A percentile compares a stretch with the other conserved stretches of the same genome.
phyloP scores from a whole-genome alignment of 169 alveolate species.

The Eimeria necatrix region DNA sequence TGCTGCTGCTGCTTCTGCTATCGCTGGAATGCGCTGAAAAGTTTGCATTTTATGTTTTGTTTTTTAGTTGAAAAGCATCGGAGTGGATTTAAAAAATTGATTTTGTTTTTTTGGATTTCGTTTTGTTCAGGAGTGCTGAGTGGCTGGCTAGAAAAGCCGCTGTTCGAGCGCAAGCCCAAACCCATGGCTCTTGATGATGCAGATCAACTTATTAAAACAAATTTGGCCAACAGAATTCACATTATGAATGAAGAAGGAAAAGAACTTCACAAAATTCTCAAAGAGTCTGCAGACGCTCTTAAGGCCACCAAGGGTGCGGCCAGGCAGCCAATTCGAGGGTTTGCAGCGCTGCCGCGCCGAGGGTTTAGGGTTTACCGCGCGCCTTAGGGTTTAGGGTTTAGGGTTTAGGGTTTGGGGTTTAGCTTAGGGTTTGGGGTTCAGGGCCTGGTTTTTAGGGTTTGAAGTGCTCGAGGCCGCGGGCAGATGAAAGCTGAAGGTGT shows the following conservation, averaged over 20 bases:
- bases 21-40: too few relatives aligned
- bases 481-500: too few relatives aligned
- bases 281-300: slow-evolving; percentile 94
- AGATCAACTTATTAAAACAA: slow-evolving; percentile 89
- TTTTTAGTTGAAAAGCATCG: too few relatives aligned
- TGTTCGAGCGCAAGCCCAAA: slow-evolving; percentile 90
- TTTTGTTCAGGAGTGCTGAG: slow-evolving; percentile 84
- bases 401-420: too few relatives aligned
- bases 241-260: slow-evolving; percentile 91
- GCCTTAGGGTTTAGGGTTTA: too few relatives aligned
- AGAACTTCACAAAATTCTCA: slow-evolving; percentile 92
- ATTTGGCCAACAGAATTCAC: slow-evolving; percentile 84
- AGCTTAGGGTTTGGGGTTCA: too few relatives aligned
- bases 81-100: too few relatives aligned
- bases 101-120: neutral
- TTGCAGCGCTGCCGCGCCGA: too few relatives aligned
- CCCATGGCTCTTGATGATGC: slow-evolving; percentile 89
- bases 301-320: slow-evolving; percentile 83
- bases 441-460: too few relatives aligned
- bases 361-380: too few relatives aligned
- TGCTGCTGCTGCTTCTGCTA: neutral
- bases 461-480: too few relatives aligned
- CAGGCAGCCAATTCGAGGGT: neutral
- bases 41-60: too few relatives aligned
- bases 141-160: slow-evolving; percentile 87